Base-by-base conservation (phyloP, 1,139 yeast genomes). In the Blastobotrys elegans region DNA sequence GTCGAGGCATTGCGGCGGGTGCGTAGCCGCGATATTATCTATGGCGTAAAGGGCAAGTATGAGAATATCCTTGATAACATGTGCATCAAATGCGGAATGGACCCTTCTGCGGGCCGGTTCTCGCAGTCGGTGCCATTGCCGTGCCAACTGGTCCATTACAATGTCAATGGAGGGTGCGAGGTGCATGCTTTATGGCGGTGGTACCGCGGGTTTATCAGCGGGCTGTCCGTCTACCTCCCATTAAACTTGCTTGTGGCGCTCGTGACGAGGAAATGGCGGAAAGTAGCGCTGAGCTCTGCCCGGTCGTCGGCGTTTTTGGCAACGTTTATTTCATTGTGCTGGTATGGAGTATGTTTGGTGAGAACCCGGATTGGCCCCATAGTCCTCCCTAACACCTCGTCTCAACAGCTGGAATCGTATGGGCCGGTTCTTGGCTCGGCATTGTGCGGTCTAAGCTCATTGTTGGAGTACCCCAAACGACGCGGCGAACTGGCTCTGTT, bases 401-500 rank as follows among this genome's bases (percentile, higher is more conserved):
- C 56, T 34, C 57, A 63, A 27, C 62, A 70, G 56, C 73, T 69
- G 45, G 68, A 67, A 37, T 56, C 66, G 2, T 56, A 63, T 46
- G 71, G 69, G 1, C 69, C 72, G 1, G 64, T 61, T 2, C 46
- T 64, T 14, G 76, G 74, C 2, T 58, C 68, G 16, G 49, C 64
- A 2, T 39, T 61, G 14, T 63, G 73, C 45, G 75, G 76, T 7
- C 56, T 69, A 39, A 67, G 74, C 40, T 62, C 71, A 6, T 55
- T 69, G 22, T 54, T 71, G 6, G 75, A 72, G 50, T 63, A 58
- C 16, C 58, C 67, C 1, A 57, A 58, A 44, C 57, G 76, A 29
- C 61, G 74, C 32, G 67, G 72, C 22, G 76, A 72, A 52, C 64
- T 72, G 49, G 68, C 74, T 0, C 57, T 72, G 17, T 72, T 71